Evolutionary conservation across 1,284 basidiomycete species (phyloP).

Genomic region (Tilletia caries): DNA sequence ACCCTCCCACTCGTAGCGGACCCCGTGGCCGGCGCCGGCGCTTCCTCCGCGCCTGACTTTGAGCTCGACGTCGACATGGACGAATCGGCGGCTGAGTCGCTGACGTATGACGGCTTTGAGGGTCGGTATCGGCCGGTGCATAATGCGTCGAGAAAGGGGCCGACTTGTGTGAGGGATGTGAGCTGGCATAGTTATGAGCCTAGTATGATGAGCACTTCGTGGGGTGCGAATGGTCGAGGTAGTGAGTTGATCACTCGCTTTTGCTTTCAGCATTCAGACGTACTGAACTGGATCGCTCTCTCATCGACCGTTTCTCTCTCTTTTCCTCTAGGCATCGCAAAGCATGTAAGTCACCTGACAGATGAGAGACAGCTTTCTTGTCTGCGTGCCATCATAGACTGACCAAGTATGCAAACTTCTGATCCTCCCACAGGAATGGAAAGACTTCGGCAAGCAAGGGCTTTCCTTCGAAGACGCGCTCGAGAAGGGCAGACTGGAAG

Average conservation of each 20-base stretch:
- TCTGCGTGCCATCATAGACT: background rate
- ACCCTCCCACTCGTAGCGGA: slow-evolving; percentile 64
- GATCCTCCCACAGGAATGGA: slow-evolving; percentile 64
- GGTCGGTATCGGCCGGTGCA: slow-evolving; percentile 1
- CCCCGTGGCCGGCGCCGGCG: slow-evolving; percentile 29
- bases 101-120: slow-evolving; percentile 19
- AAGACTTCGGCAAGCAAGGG: slow-evolving; percentile 72
- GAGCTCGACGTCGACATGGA: slow-evolving; percentile 12
- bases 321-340: slow-evolving; percentile 61
- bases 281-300: slow-evolving; percentile 55
- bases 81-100: background rate
- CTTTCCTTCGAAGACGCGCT: slow-evolving; percentile 63
- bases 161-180: slow-evolving; percentile 73
- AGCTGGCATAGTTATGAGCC: slow-evolving; percentile 87
- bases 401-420: slow-evolving; percentile 40
- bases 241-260: slow-evolving; percentile 19
- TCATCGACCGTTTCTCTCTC: background rate
- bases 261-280: background rate
- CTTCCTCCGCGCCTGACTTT: slow-evolving; percentile 45
- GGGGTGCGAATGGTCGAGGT: slow-evolving; percentile 59
- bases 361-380: background rate
- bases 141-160: background rate
- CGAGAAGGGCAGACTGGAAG: slow-evolving; percentile 15
- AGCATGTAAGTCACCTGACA: slow-evolving; percentile 62
- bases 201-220: slow-evolving; percentile 82